Base-by-base conservation (phyloP, 2,329 filamentous ascomycete species). In the Oidium heveae region DNA sequence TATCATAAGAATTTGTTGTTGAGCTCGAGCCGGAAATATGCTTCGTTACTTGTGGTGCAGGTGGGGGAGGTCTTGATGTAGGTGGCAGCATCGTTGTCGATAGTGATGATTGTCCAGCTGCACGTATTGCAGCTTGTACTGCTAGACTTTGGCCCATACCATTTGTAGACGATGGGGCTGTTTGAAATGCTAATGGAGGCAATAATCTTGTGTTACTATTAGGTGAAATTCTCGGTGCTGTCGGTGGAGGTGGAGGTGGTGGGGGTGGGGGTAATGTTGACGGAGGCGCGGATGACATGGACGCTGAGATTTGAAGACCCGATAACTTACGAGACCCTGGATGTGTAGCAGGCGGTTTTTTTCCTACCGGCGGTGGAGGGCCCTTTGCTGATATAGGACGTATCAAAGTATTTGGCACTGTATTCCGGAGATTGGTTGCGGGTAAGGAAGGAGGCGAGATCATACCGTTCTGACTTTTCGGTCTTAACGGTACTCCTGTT, bases 361-460 rank as follows among this genome's bases (percentile, higher is more conserved):
- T 87, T 57, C 82, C 83, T 61, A 85, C 74, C 6, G 82, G 82
- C 13, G 84, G 84, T 33, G 86, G 86, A 37, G 86, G 86, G 55
- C 80, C 81, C 62, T 76, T 78, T 20, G 77, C 73, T 16, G 81
- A 82, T 7, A 72, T 67, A 2, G 83, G 79, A 58, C 83, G 71
- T 44, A 70, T 70, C 0, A 63, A 63, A 54, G 71, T 71, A 58
- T 67, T 70, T 52, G 68, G 68, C 47, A 71, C 71, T 44, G 70
- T 70, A 66, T 79, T 84, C 59, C 79, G 72, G 46, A 84, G 68
- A 59, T 75, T 75, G 33, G 77, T 73, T 7, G 76, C 72, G 55
- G 72, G 68, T 7, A 76, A 72, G 55, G 72, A 68, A 55, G 73
- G 68, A 34, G 73, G 69, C 58, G 69, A 68, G n/a, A 71, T 69